Evolutionary conservation across 1,284 basidiomycete species (phyloP), one percentile per base, ranked within the genome.

Genomic region (Boletus mariae): DNA sequence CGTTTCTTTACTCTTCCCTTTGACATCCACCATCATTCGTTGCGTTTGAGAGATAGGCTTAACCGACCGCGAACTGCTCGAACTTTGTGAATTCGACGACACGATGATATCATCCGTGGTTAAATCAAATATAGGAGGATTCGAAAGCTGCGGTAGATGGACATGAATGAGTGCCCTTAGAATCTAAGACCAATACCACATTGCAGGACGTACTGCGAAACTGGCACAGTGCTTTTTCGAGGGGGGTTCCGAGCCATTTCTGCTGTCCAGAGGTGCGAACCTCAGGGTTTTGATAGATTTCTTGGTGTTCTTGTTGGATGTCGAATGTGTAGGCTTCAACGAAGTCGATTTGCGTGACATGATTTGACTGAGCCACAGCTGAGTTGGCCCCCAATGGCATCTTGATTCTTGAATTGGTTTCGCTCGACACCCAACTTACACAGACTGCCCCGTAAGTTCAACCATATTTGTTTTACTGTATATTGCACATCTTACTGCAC

Each of bases 1-100:
- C 32, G 51, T 48, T 28, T 54, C 75, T 61, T 80, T 86, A 37
- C 67, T 73, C 62, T 84, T 84, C 20, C 72, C 73, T 54, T 78
- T 79, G 44, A 55, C 26, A 29, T 64, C 69, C 38, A 57, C 62
- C 28, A 48, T 47, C 15, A 60, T 35, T 11, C 25, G 52, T 31
- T 55, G 56, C 25, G 42, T 40, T 48, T 40, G 53, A 38, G 38
- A 26, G 37, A 34, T n/a, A 0, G 48, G 29, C n/a, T 48, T 53
- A 42, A 53, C 26, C 17, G 8, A 35, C 26, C 32, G 49, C 20
- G 55, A 49, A 31, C 32, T 34, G 5, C 40, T 32, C 5, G 40
- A 20, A 9, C 38, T 32, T 47, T 66, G 55, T 3, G 62, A 53
- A 38, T 51, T 53, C 12, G 58, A 52, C 29, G 43, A 13, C 20